These are phyloP conservation scores for Colletotrichum graminicola DNA, from an alignment of 2,329 filamentous ascomycete genomes.

Conservation along the genomic window DNA sequence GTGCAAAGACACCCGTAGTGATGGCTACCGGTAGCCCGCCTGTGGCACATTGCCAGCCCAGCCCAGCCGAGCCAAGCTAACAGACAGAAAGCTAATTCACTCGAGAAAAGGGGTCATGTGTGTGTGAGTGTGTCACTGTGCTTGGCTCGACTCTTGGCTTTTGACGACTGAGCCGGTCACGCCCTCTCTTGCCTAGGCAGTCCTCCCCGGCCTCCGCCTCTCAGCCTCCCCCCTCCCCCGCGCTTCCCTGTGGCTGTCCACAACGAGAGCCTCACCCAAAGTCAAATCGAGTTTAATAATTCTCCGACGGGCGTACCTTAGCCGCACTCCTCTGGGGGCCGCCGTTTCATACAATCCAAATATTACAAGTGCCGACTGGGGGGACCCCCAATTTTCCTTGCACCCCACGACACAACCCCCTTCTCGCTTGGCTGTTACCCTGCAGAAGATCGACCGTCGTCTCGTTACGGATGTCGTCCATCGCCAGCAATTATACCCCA, in stretches of 20 bases:
- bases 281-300: slow-evolving; percentile 40
- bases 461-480: slow-evolving; percentile 37
- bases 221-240: slow-evolving; percentile 35
- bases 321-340: slow-evolving; percentile 13
- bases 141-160: slow-evolving; percentile 39
- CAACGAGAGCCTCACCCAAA: slow-evolving; percentile 14
- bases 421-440: slow-evolving; percentile 26
- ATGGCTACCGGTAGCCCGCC: not conserved
- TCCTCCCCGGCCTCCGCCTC: slow-evolving; percentile 9
- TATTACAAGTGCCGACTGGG: slow-evolving; percentile 23
- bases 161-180: slow-evolving; percentile 23
- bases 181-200: not conserved
- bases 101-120: slow-evolving; percentile 6
- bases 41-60: not conserved
- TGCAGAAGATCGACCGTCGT: slow-evolving; percentile 38
- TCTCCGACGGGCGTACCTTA: slow-evolving; percentile 36
- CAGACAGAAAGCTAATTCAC: slow-evolving; percentile 12
- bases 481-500: slow-evolving; percentile 20
- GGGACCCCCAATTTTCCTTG: slow-evolving; percentile 13
- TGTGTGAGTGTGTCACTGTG: slow-evolving; percentile 11
- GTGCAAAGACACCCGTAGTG: not conserved
- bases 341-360: slow-evolving; percentile 35
- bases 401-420: slow-evolving; percentile 33
- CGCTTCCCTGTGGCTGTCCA: slow-evolving; percentile 20
- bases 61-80: not conserved